Base-by-base conservation (phyloP, 805 yeast genomes). In the Saccharomycopsis selenospora region DNA sequence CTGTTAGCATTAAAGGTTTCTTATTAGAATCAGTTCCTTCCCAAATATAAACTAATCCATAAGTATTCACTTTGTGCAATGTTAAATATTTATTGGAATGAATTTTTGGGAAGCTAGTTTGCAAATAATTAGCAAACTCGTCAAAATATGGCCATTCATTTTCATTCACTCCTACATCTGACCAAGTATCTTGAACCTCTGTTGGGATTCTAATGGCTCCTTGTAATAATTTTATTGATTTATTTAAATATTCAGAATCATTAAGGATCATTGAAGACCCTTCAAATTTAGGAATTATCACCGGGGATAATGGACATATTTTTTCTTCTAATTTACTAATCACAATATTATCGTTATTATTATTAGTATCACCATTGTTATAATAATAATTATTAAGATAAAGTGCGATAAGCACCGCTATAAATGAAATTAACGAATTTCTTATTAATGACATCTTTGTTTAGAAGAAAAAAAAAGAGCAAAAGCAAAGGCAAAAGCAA, bases 1-100 rank as follows among this genome's bases (percentile, higher is more conserved):
- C 90, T 57, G 82, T 76, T 45, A 85, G 67, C 63, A 86, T 58
- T 20, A 80, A 56, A 13, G 95, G 95, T 60, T 82, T 80, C 54
- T 80, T 65, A 43, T 73, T 57, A 4, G 75, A 60, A 3, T 93
- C 93, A 50, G 70, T 59, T 75, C 85, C 75, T 20, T 42, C 36
- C 42, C 49, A 43, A 14, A 85, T 79, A 59, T 68, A 72, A 2
- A 86, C 69, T 48, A 85, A 66, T 2, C 85, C 87, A 54, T 77
- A 76, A 3, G 76, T 69, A 59, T 84, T 83, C 47, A 83, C 75
- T 11, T 40, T 43, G n/a, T n/a, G n/a, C 18, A 64, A 69, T 48
- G 72, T 76, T 11, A 81, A 69, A 40, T 73, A 66, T 48, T 80
- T 63, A 14, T 67, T 59, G 25, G 65, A 53, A 54, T 75, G 72